These are phyloP conservation scores for Lagerstroemia speciosa DNA, from an alignment of 345 rosid species.

Conservation along the genomic window DNA sequence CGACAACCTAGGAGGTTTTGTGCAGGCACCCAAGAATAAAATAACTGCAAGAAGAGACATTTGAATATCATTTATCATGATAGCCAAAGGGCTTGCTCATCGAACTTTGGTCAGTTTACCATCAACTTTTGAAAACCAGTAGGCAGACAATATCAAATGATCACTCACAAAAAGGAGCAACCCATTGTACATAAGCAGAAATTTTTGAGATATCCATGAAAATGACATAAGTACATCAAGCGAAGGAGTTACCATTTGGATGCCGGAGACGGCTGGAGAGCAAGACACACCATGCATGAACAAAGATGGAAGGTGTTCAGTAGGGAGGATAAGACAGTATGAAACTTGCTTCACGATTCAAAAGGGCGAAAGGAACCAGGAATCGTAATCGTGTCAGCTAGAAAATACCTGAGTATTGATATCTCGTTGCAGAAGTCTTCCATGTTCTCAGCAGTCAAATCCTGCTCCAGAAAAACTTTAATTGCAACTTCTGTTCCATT, in stretches of 20 bases:
- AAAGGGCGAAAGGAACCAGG: constrained; percentile 22
- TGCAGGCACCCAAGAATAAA: constrained; percentile 97
- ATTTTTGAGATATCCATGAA: not conserved
- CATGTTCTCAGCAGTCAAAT: constrained; percentile 94
- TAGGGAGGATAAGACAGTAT: not conserved
- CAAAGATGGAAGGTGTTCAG: constrained; percentile 9
- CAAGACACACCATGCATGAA: constrained; percentile 23
- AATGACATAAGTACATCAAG: constrained; percentile 7
- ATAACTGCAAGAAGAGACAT: constrained; percentile 56
- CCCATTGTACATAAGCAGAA: not conserved
- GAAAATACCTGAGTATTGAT: constrained; percentile 76
- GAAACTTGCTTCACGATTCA: not conserved
- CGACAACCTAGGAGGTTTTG: constrained; percentile 82
- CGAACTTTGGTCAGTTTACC: not conserved
- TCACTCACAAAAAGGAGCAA: not conserved
- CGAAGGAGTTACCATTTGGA: constrained; percentile 70
- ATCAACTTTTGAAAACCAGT: not conserved
- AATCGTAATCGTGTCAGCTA: not conserved
- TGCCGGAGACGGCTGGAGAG: constrained; percentile 85
- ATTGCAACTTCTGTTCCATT: constrained; percentile 97
- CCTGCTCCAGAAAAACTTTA: constrained; percentile 94
- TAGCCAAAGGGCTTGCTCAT: not conserved
- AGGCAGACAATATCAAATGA: not conserved
- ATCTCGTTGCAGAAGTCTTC: constrained; percentile 98
- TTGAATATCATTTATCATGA: not conserved